Evolutionary conservation across 129 eudicot genomes (phyloP).

Genomic region (Cynara cardunculus): DNA sequence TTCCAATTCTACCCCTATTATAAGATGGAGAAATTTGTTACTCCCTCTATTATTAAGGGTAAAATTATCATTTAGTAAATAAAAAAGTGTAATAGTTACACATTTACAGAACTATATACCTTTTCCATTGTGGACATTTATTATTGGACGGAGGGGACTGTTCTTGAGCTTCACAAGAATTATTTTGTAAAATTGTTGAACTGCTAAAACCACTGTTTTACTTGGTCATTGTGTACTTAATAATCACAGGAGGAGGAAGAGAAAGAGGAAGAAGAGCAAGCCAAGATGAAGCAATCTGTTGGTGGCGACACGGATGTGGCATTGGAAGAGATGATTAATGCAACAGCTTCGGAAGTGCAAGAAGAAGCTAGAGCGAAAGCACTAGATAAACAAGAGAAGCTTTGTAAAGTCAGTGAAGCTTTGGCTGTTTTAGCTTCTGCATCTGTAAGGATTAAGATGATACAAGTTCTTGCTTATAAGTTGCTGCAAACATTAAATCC

Average conservation of each 20-base stretch:
- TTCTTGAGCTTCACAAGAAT: not conserved
- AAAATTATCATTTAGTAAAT: not conserved
- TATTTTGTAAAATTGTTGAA: not conserved
- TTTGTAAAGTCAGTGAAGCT: slow-evolving; percentile 91
- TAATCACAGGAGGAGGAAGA: slow-evolving; percentile 79
- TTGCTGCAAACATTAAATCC: not conserved
- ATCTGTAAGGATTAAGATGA: slow-evolving; percentile 51
- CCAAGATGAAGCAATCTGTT: slow-evolving; percentile 53
- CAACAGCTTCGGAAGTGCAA: slow-evolving; percentile 67
- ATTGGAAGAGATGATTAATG: slow-evolving; percentile 72
- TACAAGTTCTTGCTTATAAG: not conserved
- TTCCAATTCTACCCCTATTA: not conserved
- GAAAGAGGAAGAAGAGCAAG: slow-evolving; percentile 79
- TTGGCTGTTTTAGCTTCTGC: slow-evolving; percentile 96
- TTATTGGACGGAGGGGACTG: not conserved
- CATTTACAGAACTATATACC: not conserved
- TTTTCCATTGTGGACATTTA: not conserved
- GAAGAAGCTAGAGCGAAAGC: slow-evolving; percentile 61
- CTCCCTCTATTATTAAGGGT: not conserved
- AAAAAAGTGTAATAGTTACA: not conserved
- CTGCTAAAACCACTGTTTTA: not conserved
- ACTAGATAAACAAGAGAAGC: slow-evolving; percentile 84
- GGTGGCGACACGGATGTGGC: slow-evolving; percentile 61
- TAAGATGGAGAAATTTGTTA: not conserved
- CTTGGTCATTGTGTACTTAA: not conserved